Conservation (phyloP, 2,329 filamentous ascomycete genomes). For the Microcyclospora tardicrescens region DNA sequence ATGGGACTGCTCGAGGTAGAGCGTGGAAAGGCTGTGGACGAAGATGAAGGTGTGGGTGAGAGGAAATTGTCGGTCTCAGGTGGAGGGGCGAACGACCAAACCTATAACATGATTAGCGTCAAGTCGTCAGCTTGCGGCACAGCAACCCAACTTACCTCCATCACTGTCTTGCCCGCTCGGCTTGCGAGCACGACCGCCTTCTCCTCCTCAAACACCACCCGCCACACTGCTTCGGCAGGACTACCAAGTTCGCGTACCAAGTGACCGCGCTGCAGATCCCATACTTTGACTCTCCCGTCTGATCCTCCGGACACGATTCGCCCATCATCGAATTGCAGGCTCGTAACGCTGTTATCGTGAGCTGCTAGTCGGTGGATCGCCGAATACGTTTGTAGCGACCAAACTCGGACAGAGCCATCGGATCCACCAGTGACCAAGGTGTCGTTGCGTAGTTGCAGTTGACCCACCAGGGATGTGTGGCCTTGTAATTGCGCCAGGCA, state of each 20-base stretch:
- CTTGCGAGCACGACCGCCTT: constrained; percentile 94
- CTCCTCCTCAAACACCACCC: constrained; percentile 90
- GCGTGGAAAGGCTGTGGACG: constrained; percentile 7
- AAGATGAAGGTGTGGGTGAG: constrained; percentile 3
- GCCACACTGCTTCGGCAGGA: constrained; percentile 90
- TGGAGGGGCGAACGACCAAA: constrained; percentile 89
- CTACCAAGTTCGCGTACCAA: constrained; percentile 82
- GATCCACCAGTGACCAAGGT: constrained; percentile 93
- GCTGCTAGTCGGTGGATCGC: constrained; percentile 90
- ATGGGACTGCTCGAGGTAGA: constrained; percentile 1
- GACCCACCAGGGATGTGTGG: constrained; percentile 91
- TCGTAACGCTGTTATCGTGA: constrained; percentile 97
- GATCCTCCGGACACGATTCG: constrained; percentile 91
- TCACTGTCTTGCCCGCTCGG: constrained; percentile 72
- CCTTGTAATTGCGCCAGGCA: constrained; percentile 89
- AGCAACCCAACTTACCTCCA: constrained; percentile 57
- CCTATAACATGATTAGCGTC: constrained; percentile 37
- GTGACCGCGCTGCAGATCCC: constrained; percentile 86
- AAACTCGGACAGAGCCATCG: constrained; percentile 89
- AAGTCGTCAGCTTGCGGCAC: neutral
- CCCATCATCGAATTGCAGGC: constrained; percentile 90
- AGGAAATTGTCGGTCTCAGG: constrained; percentile 35
- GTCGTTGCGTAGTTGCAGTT: constrained; percentile 88
- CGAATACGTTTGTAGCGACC: constrained; percentile 81
- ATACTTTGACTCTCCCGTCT: constrained; percentile 96